Evolutionary conservation across 495 filamentous ascomycete genomes (phyloP), one percentile per base, ranked within the genome.

Genomic region (Penicillium robsamsonii): DNA sequence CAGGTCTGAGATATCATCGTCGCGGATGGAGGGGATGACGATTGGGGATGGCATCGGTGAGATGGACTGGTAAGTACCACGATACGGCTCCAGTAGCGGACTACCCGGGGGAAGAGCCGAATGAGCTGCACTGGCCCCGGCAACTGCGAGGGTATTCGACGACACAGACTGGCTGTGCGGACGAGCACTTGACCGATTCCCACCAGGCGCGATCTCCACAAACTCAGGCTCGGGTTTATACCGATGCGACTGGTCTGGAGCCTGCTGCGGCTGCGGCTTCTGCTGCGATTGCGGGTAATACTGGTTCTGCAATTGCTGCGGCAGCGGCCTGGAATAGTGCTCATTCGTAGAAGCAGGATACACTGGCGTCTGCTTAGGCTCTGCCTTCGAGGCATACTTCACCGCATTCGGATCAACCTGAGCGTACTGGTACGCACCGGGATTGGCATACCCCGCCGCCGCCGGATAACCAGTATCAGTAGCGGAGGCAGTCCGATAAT

Each of bases 51-150:
- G 92, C 90, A 96, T 94, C 2, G 94, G 93, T 2, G 92, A 96
- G 61, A 97, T 90, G 49, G 88, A 89, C 70, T 98, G 94, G 66
- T 95, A 98, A 1, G 92, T 96, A 7, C 94, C 94, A 55, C 86
- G 86, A 72, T 98, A 98, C 1, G 94, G 87, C 71, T 97, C 94
- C 12, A 96, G 81, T 17, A 97, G 77, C 0, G 94, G 94, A 55
- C 89, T 94, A 9, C 86, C 82, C 2, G 90, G 89, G 10, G 88
- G 81, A 40, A 70, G 69, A 44, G 73, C 76, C 8, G 61, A 55
- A 47, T 68, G 61, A 13, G 49, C 18, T 15, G 38, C 40, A 37
- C 54, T 55, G 11, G 61, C 55, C 4, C 63, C 64, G 11, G 47
- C 64, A 20, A 73, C 73, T 2, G 66, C 53, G 1, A 75, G 65